These are phyloP conservation scores for Trifolium subterraneum DNA, from an alignment of 306 rosid genomes.

Conservation along the genomic window DNA sequence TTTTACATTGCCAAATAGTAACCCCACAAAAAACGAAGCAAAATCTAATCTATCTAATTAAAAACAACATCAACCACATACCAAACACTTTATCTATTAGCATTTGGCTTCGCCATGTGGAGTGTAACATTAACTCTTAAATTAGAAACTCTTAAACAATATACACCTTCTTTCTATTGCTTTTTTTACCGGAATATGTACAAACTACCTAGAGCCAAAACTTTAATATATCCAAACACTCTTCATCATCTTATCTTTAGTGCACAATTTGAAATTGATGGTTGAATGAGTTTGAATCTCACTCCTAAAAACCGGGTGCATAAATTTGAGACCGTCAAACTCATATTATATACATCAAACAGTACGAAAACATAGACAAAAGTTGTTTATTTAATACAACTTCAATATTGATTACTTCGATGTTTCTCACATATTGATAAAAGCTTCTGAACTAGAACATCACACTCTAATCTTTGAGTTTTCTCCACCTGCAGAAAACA, in stretches of 20 bases:
- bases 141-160: background rate
- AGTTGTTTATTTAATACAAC: no score
- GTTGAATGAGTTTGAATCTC: no score
- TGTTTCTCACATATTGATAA: conserved; percentile 36
- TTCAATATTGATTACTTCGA: background rate
- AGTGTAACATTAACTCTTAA: background rate
- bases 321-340: no score
- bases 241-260: background rate
- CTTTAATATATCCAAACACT: background rate
- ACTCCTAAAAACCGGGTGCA: no score
- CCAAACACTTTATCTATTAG: no score
- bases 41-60: no score
- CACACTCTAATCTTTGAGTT: conserved; percentile 36
- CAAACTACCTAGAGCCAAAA: background rate
- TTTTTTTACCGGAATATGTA: background rate
- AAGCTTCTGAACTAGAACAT: conserved; percentile 40
- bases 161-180: background rate
- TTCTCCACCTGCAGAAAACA: conserved; percentile 43
- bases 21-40: no score
- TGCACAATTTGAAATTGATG: background rate
- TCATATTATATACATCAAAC: no score
- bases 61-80: no score
- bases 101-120: background rate
- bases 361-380: no score
- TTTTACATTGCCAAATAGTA: no score